Evolutionary conservation across 2,329 filamentous ascomycete genomes (phyloP).

Genomic region (Paecilomyces dactylethromorphus): DNA sequence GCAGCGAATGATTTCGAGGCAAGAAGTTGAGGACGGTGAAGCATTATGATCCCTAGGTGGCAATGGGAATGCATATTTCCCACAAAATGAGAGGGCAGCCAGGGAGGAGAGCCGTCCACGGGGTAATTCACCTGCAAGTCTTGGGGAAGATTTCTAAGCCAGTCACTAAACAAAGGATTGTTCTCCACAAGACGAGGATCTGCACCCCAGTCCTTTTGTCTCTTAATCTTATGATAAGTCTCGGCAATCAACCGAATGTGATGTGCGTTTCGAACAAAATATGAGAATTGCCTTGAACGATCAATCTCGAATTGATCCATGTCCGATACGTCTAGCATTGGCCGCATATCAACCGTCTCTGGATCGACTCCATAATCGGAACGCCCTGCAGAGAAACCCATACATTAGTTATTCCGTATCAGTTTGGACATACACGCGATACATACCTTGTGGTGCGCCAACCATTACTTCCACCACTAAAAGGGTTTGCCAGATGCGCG

Average conservation of each 20-base stretch:
- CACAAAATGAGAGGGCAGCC: conserved; percentile 78
- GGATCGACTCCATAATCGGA: conserved; percentile 70
- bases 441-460: conserved; percentile 79
- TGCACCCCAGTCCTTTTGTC: conserved; percentile 75
- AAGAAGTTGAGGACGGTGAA: conserved; percentile 78
- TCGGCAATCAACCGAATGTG: conserved; percentile 73
- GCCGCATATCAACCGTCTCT: conserved; percentile 68
- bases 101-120: conserved; percentile 70
- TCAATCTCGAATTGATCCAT: conserved; percentile 69
- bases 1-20: conserved; percentile 65
- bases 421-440: conserved; percentile 1
- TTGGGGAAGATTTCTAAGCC: conserved; percentile 68
- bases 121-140: conserved; percentile 76
- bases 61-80: conserved; percentile 89
- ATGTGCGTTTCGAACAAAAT: conserved; percentile 68
- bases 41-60: conserved; percentile 75
- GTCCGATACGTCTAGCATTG: conserved; percentile 58
- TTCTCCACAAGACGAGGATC: conserved; percentile 77
- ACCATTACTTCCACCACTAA: conserved; percentile 88
- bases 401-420: conserved; percentile 1
- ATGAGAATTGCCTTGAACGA: conserved; percentile 76
- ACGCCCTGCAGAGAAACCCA: conserved; percentile 50
- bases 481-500: conserved; percentile 81
- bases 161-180: conserved; percentile 69
- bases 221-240: conserved; percentile 66